phyloP scores from a whole-genome alignment of 495 filamentous ascomycete species.

The Aspergillus baeticus region DNA sequence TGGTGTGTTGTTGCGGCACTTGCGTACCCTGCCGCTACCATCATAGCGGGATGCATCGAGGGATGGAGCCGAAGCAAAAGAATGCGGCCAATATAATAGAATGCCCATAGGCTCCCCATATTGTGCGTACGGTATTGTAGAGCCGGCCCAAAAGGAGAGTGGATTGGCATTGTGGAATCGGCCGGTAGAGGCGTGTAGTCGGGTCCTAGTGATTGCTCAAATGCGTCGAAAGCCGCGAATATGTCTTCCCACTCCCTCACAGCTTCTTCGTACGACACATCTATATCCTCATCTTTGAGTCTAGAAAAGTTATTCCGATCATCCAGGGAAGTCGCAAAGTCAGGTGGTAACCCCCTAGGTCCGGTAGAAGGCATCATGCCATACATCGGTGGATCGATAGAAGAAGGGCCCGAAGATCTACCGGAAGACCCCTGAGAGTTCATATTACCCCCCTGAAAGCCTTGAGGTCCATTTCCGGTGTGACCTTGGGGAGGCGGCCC shows the following conservation, averaged over 20 bases:
- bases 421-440: constrained; percentile 7
- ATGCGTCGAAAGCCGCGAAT: constrained; percentile 61
- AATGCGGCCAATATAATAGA: constrained; percentile 80
- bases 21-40: constrained; percentile 74
- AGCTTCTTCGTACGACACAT: constrained; percentile 64
- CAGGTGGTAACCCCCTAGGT: constrained; percentile 39
- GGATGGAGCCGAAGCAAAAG: constrained; percentile 77
- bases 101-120: constrained; percentile 81
- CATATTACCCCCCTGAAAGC: background rate
- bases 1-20: constrained; percentile 65
- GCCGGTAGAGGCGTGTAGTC: constrained; percentile 76
- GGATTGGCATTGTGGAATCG: constrained; percentile 61
- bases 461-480: background rate
- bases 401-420: background rate
- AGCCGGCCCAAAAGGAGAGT: constrained; percentile 79
- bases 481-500: background rate
- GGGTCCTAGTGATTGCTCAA: constrained; percentile 64
- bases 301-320: constrained; percentile 25
- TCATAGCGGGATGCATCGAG: constrained; percentile 86
- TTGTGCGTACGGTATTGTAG: constrained; percentile 81
- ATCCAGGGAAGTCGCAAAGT: constrained; percentile 29
- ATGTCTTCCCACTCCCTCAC: constrained; percentile 80
- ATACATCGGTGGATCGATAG: constrained; percentile 44
- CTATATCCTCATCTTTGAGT: constrained; percentile 53
- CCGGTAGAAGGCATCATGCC: constrained; percentile 50